Percentiles rank a stretch among this genome's conserved stretches.
phyloP scores from a whole-genome alignment of 2,329 filamentous ascomycete species.

The Grosmannia penicillata region DNA sequence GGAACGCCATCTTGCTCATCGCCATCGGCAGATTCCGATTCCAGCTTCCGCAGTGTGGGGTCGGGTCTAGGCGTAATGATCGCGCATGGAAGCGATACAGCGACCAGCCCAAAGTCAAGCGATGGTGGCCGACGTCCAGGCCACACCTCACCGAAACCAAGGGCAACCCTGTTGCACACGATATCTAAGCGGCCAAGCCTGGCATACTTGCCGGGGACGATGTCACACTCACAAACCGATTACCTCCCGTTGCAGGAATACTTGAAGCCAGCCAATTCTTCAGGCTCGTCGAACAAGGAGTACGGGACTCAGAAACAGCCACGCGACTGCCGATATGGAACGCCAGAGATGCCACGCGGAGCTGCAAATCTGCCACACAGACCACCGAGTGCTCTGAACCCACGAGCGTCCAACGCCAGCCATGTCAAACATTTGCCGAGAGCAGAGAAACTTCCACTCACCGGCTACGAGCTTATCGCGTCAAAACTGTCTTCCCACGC shows the following conservation, averaged over 20 bases:
- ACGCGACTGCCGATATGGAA: conserved; percentile 20
- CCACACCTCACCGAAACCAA: too few relatives aligned
- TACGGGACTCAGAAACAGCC: background rate
- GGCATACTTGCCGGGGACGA: too few relatives aligned
- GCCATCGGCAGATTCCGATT: background rate
- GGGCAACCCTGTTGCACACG: too few relatives aligned
- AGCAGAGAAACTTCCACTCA: conserved; percentile 28
- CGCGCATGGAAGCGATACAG: conserved; percentile 25
- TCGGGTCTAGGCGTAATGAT: background rate
- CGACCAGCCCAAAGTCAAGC: conserved; percentile 27
- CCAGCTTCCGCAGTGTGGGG: conserved; percentile 23
- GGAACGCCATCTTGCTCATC: background rate
- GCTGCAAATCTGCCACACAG: conserved; percentile 21
- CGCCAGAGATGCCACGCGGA: conserved; percentile 27
- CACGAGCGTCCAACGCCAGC: conserved; percentile 18
- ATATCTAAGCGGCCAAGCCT: too few relatives aligned
- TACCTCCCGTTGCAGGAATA: too few relatives aligned
- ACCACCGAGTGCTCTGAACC: conserved; percentile 20
- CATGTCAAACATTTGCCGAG: conserved; percentile 22
- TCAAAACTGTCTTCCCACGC: conserved; percentile 29
- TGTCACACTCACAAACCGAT: too few relatives aligned
- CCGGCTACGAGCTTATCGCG: conserved; percentile 50
- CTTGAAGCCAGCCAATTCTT: too few relatives aligned
- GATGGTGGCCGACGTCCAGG: conserved; percentile 12
- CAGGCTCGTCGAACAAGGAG: conserved; percentile 2